Base-by-base conservation (phyloP, 208 protist species). In the Trichomonas gallinae region DNA sequence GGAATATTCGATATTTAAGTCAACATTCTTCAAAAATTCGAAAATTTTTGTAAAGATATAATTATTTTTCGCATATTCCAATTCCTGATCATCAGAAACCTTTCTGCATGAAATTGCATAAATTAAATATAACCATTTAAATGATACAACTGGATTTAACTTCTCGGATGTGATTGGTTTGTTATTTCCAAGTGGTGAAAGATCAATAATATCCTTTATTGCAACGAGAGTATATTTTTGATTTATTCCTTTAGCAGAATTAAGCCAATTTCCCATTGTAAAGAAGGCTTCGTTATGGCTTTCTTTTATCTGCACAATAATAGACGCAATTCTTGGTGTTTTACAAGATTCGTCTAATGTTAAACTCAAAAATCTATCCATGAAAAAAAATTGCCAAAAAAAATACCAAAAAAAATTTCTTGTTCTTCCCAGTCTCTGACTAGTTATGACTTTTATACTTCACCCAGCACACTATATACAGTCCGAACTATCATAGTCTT, bases 101-200 rank as follows among this genome's bases (percentile, higher is more conserved):
- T 93, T 93, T 48, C 87, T 34, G 26, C 40, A 34, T 6, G 44
- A 34, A 42, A 93, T 48, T 51, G 87, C 44, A 51, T 93, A 93
- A 34, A 93, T 48, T 38, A 93, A 58, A 93, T 93, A 93, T 21
- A 93, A 38, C 87, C 87, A 93, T 93, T 93, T 93, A 51, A 40
- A 93, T 4, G 87, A 93, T 38, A 11, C 31, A 10, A 21, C 15
- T 8, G 87, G 87, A 38, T 34, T 34, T 40, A 58, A 51, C 38
- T 0, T 10, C 15, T 51, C 45, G 34, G 6, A 6, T 38, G 45
- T 11, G 21, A 21, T 89, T 42, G 2, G 0, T 51, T 58, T 42
- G 13, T 93, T 26, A 21, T 46, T 15, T 31, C 10, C 15, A 0
- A 93, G 21, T 26, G 87, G 87, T 11, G 87, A 93, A 38, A 93